Conservation (phyloP, 352 stramenopile species). For the Pythium vanterpoolii region DNA sequence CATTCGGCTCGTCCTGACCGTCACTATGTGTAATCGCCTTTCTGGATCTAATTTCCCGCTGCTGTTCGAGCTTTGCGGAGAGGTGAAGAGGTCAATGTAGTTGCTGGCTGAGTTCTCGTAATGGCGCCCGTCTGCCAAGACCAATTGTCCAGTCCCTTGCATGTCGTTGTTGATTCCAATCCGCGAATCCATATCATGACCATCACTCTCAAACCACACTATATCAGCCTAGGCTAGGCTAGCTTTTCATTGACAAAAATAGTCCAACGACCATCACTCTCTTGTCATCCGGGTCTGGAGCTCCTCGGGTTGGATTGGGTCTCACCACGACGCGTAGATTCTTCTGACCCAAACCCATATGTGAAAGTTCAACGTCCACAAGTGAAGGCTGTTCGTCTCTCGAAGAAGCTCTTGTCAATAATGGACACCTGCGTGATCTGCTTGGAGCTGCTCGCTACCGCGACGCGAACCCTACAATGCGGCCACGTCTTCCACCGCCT, state of each 20-base stretch:
- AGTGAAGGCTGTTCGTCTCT: too few species aligned
- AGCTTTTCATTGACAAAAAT: too few species aligned
- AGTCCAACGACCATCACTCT: too few species aligned
- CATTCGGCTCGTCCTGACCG: not conserved
- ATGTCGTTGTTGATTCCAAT: too few species aligned
- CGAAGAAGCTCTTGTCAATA: not conserved
- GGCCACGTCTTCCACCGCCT: not conserved
- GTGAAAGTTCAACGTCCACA: not conserved
- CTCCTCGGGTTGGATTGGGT: not conserved
- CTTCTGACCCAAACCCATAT: not conserved
- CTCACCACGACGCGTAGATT: not conserved
- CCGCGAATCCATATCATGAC: not conserved
- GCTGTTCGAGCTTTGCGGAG: not conserved
- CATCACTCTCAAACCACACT: too few species aligned
- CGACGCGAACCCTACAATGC: not conserved
- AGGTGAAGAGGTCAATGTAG: too few species aligned
- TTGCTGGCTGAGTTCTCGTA: not conserved
- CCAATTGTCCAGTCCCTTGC: not conserved
- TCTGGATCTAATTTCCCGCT: not conserved
- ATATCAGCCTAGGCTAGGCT: too few species aligned
- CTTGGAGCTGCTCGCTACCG: not conserved
- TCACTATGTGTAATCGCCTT: not conserved
- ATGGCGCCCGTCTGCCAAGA: not conserved
- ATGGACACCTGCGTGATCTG: constrained; percentile 1
- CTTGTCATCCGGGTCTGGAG: not conserved